Percentiles rank a stretch among this genome's conserved stretches.
Conservation (phyloP, 805 yeast species). For the Candida taoyuanica region DNA sequence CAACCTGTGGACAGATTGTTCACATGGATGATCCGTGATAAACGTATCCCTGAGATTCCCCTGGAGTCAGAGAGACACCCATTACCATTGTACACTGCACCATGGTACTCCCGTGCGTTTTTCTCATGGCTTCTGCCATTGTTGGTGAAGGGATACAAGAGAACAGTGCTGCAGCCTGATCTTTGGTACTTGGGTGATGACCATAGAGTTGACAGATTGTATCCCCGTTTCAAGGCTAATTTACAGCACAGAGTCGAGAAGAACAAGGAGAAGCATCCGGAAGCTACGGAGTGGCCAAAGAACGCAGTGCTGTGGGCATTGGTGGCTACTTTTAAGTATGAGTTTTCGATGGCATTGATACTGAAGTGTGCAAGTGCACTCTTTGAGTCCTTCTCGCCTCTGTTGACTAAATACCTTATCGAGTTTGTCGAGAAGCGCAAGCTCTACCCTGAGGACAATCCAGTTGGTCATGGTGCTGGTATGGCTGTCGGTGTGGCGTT, state of each 20-base stretch:
- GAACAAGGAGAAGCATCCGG: slow-evolving; percentile 30
- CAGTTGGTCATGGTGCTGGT: slow-evolving; percentile 59
- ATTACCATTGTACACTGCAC: slow-evolving; percentile 37
- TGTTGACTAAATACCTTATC: slow-evolving; percentile 47
- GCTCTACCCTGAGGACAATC: slow-evolving; percentile 7
- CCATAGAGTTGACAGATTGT: slow-evolving; percentile 35
- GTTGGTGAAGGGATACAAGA: slow-evolving; percentile 57
- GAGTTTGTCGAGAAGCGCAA: slow-evolving; percentile 13
- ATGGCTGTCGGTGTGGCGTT: slow-evolving; percentile 63
- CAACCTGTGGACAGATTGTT: not conserved
- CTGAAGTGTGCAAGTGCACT: not conserved
- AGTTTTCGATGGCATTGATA: not conserved
- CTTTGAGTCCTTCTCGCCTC: slow-evolving; percentile 35
- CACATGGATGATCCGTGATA: not conserved
- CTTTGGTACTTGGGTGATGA: slow-evolving; percentile 41
- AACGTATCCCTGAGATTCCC: slow-evolving; percentile 44
- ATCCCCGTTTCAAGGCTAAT: slow-evolving; percentile 29
- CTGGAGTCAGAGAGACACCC: slow-evolving; percentile 39
- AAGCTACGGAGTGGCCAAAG: slow-evolving; percentile 6
- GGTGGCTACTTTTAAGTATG: slow-evolving; percentile 11
- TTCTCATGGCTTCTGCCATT: slow-evolving; percentile 66
- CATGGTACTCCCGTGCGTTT: slow-evolving; percentile 32
- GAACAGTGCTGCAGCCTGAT: slow-evolving; percentile 62
- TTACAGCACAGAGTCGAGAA: slow-evolving; percentile 29
- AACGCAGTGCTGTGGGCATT: slow-evolving; percentile 31